Base-by-base conservation (phyloP, 257 asterid genomes). In the Phtheirospermum japonicum region DNA sequence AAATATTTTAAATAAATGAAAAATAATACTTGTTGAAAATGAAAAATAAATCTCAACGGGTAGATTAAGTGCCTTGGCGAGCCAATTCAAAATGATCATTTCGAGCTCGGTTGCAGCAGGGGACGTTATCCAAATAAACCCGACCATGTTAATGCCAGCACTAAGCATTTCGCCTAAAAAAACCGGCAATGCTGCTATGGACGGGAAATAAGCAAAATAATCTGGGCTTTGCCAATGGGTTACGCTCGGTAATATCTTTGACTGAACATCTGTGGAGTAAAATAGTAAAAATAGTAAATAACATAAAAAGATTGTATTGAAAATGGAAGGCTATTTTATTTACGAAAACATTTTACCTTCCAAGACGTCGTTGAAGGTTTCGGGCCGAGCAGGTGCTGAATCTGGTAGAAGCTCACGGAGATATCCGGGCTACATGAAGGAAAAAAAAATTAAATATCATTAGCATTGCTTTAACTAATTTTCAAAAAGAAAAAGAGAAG, bases 61-160 rank as follows among this genome's bases (percentile, higher is more conserved):
- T 36, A 92, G 80, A 52, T 77, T 68, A 53, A 92, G 92, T 19
- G 90, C 90, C 80, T 83, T 89, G 10, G 87, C 97, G 57, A 92
- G 97, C 99, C 99, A 92, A 71, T 92, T 97, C 34, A 92, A 61
- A 37, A 86, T 95, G 9, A 86, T 82, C 83, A 80, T 89, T 71
- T 92, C 99, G 13, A 92, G 99, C 63, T 92, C 99, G 0, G 99
- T 92, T 7, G 99, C 99, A 68, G 98, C 98, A 45, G 98, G 98
- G 59, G 98, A 91, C 40, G 87, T 81, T 70, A 91, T 84, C 98
- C 98, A 92, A 76, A 95, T 92, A 64, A 92, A 92, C 0, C 99
- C 98, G 72, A 92, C 97, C 89, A 86, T 86, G 75, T 77, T 92
- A 75, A 92, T 86, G 34, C 81, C 97, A 7, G 93, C 95, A 80